Evolutionary conservation across 2,329 filamentous ascomycete genomes (phyloP).

Genomic region (Cryphonectria parasitica): DNA sequence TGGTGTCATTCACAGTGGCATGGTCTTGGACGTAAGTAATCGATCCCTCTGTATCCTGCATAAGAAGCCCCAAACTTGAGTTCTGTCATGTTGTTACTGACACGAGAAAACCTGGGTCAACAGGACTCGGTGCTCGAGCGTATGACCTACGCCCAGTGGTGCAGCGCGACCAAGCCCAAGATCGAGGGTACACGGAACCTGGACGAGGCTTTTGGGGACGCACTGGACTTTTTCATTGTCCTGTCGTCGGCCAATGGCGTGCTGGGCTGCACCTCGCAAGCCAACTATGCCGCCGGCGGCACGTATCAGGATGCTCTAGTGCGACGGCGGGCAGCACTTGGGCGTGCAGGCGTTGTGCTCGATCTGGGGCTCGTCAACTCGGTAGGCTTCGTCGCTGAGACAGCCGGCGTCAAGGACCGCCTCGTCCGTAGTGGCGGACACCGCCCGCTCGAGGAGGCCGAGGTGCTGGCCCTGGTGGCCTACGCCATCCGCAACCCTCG

Average conservation of each 20-base stretch:
- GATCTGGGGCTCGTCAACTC: conserved; percentile 34
- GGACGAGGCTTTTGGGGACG: conserved; percentile 38
- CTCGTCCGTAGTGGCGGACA: background rate
- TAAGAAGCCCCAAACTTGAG: no score
- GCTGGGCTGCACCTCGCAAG: background rate
- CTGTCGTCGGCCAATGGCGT: conserved; percentile 11
- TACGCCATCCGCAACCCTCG: background rate
- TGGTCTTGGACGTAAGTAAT: no score
- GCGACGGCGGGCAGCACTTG: conserved; percentile 19
- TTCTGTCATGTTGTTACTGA: no score
- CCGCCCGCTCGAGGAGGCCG: background rate
- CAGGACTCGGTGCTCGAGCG: conserved; percentile 9
- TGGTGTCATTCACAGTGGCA: no score
- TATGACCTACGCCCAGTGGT: conserved; percentile 5
- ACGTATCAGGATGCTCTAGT: conserved; percentile 41
- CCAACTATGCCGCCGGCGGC: conserved; percentile 35
- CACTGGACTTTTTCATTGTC: conserved; percentile 15
- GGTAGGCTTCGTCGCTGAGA: conserved; percentile 31
- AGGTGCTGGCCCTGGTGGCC: background rate
- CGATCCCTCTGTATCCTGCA: no score
- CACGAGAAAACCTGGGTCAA: no score
- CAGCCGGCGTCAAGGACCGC: background rate
- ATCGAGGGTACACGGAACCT: conserved; percentile 6
- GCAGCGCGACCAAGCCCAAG: background rate
- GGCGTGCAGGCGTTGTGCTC: conserved; percentile 31